Base-by-base conservation (phyloP, 495 filamentous ascomycete genomes). In the Xylaria acuta region DNA sequence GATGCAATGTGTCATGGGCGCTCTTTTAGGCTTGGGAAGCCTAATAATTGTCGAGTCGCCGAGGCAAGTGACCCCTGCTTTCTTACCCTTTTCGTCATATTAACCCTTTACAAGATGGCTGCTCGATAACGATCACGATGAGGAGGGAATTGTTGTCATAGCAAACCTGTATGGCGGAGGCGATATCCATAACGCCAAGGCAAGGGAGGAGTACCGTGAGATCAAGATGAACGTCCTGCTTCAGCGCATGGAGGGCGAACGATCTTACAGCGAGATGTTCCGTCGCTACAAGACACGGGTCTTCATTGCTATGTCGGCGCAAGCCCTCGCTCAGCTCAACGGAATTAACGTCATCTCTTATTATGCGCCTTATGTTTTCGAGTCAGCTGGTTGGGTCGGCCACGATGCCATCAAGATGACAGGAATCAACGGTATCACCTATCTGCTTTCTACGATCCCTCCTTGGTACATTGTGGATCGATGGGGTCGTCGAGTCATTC, bases 281-380 rank as follows among this genome's bases (percentile, higher is more conserved):
- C 90, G 85, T 68, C 90, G 96, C 51, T 99, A 99, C 83, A 87
- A 87, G 75, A 95, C 91, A 73, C 94, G 96, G 47, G 94, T 99
- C 73, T 92, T 98, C 77, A 98, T 99, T 82, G 96, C 96, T 80
- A 99, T 99, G 97, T 98, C 96, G 9, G 96, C 96, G 6, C 96
- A 99, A 78, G 93, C 92, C 1, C 88, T 99, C 66, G 97, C 96
- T 22, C 96, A 99, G 80, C 87, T 98, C 30, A 99, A 98, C 82
- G 96, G 96, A 58, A 99, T 99, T 82, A 99, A 99, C 83, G 97
- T 99, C 74, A 99, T 99, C 67, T 98, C 96, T 22, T 99, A 99
- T 84, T 99, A 99, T 75, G 95, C 97, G 0, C 97, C 97, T 3
- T 88, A 95, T 32, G 96, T 99, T 34, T 99, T 99, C 77, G 95